Conservation (phyloP, 768 basidiomycete genomes). For the Tricholoma bakamatsutake region DNA sequence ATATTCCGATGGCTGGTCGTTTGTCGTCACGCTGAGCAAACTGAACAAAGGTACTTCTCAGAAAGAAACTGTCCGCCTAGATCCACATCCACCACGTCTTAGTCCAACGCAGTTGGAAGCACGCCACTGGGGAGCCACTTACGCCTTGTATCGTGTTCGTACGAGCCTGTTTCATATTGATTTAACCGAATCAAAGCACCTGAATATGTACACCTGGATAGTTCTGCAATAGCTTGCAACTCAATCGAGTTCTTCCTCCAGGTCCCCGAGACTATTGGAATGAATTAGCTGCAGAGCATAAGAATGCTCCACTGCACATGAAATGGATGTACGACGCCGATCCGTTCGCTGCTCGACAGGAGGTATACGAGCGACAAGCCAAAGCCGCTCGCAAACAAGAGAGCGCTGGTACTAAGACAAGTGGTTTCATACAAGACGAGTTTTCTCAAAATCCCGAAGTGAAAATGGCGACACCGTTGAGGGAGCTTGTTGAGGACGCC, state of each 20-base stretch:
- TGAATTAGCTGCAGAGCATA: slow-evolving; percentile 65
- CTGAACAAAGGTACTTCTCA: slow-evolving; percentile 68
- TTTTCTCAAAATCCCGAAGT: slow-evolving; percentile 63
- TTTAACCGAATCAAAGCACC: slow-evolving; percentile 7
- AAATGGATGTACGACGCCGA: slow-evolving; percentile 87
- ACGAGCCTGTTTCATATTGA: slow-evolving; percentile 7
- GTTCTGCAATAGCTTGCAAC: slow-evolving; percentile 72
- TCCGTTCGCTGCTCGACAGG: slow-evolving; percentile 71
- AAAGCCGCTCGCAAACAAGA: slow-evolving; percentile 46
- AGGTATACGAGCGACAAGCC: slow-evolving; percentile 60
- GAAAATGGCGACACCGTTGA: slow-evolving; percentile 69
- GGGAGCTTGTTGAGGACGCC: slow-evolving; percentile 76
- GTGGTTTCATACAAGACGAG: slow-evolving; percentile 24
- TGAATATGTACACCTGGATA: slow-evolving; percentile 29
- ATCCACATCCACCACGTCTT: slow-evolving; percentile 66
- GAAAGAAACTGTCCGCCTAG: slow-evolving; percentile 62
- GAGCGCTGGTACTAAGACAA: slow-evolving; percentile 16
- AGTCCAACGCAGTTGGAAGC: slow-evolving; percentile 72
- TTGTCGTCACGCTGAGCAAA: slow-evolving; percentile 60
- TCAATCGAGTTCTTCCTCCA: slow-evolving; percentile 73
- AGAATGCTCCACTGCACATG: slow-evolving; percentile 57
- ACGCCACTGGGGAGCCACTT: slow-evolving; percentile 87
- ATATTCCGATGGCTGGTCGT: slow-evolving; percentile 50
- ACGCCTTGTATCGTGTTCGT: slow-evolving; percentile 83
- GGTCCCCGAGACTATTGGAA: slow-evolving; percentile 88